These are phyloP conservation scores for Paragyromitra xinjiangensis DNA, from an alignment of 495 filamentous ascomycete species.

Conservation along the genomic window DNA sequence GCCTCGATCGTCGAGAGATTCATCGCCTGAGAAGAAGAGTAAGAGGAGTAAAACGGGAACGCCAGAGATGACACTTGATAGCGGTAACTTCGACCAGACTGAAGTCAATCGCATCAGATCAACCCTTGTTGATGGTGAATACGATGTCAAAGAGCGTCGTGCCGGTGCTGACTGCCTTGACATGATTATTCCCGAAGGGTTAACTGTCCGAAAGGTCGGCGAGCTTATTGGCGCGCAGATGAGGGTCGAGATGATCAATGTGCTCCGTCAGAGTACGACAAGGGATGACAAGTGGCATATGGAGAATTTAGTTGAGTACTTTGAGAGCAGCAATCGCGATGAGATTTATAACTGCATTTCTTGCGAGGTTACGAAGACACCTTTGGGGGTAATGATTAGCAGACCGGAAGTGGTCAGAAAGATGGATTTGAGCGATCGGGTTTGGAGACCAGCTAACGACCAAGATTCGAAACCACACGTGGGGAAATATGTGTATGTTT, in stretches of 20 bases:
- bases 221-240: slow-evolving; percentile 73
- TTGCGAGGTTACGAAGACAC: slow-evolving; percentile 75
- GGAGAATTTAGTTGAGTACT: slow-evolving; percentile 78
- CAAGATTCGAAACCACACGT: slow-evolving; percentile 64
- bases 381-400: slow-evolving; percentile 70
- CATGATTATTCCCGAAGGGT: slow-evolving; percentile 75
- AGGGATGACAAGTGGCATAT: slow-evolving; percentile 77
- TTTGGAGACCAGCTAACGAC: slow-evolving; percentile 72
- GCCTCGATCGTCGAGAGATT: background rate
- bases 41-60: slow-evolving; percentile 33
- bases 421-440: slow-evolving; percentile 72
- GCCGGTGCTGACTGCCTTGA: slow-evolving; percentile 73
- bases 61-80: slow-evolving; percentile 46
- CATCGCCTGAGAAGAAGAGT: slow-evolving; percentile 13
- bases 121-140: slow-evolving; percentile 33
- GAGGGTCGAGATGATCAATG: slow-evolving; percentile 77
- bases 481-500: slow-evolving; percentile 56
- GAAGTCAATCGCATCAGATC: slow-evolving; percentile 43
- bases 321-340: slow-evolving; percentile 71
- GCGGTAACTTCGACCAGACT: slow-evolving; percentile 49
- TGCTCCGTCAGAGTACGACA: slow-evolving; percentile 73
- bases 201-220: slow-evolving; percentile 73
- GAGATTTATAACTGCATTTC: slow-evolving; percentile 79
- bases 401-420: slow-evolving; percentile 76
- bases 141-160: slow-evolving; percentile 63